These are phyloP conservation scores for Fusarium buharicum DNA, from an alignment of 2,329 filamentous ascomycete species.

Conservation along the genomic window DNA sequence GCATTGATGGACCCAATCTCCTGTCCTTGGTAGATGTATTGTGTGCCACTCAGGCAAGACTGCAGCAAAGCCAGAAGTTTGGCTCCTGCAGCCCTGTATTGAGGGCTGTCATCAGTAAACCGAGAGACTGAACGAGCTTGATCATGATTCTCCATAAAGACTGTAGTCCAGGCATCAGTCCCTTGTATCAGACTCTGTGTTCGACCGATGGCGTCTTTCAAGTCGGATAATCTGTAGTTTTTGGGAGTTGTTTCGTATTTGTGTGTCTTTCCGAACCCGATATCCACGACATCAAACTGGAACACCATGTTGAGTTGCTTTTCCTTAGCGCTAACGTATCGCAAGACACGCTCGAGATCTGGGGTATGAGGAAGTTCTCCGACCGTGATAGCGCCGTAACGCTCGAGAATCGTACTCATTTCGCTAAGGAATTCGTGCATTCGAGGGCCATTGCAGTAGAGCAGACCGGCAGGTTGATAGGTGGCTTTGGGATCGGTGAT, in stretches of 20 bases:
- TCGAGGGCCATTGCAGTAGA: constrained; percentile 74
- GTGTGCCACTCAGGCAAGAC: constrained; percentile 64
- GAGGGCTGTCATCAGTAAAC: constrained; percentile 61
- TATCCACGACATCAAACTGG: constrained; percentile 71
- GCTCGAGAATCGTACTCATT: constrained; percentile 69
- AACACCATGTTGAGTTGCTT: constrained; percentile 77
- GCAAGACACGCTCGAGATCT: constrained; percentile 65
- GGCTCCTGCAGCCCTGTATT: constrained; percentile 59
- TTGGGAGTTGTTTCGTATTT: constrained; percentile 62
- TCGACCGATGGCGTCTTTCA: constrained; percentile 60
- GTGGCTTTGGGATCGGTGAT: constrained; percentile 58
- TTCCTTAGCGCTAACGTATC: constrained; percentile 67
- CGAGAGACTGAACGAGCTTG: constrained; percentile 68
- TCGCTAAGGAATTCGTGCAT: constrained; percentile 75
- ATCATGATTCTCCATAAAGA: constrained; percentile 74
- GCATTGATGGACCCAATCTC: constrained; percentile 73
- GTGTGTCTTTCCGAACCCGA: constrained; percentile 63
- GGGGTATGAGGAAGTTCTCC: constrained; percentile 75
- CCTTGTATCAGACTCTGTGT: constrained; percentile 64
- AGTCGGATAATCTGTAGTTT: constrained; percentile 58
- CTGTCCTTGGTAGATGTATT: constrained; percentile 75
- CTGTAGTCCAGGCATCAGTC: constrained; percentile 70
- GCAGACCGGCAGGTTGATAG: constrained; percentile 63
- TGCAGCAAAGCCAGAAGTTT: constrained; percentile 70
- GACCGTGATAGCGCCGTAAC: constrained; percentile 75